Conservation (phyloP, 139 green algal species). For the Chlorella sp. region DNA sequence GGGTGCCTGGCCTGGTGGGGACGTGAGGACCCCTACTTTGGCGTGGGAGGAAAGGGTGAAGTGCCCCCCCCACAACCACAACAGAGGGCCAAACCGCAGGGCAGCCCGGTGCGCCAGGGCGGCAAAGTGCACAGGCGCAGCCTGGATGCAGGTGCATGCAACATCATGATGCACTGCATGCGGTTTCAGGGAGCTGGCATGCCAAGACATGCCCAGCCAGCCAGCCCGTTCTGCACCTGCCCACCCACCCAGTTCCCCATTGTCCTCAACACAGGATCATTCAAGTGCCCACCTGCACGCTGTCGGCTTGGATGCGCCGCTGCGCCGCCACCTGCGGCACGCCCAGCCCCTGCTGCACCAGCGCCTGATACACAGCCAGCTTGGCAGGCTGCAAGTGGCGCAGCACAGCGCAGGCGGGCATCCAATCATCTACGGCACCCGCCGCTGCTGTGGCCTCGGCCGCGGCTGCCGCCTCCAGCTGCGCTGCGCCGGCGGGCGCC, state of each 20-base stretch:
- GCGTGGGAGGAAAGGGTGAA: too few species aligned
- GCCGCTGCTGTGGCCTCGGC: neutral
- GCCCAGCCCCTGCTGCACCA: slow-evolving; percentile 35
- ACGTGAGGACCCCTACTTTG: too few species aligned
- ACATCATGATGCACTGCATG: too few species aligned
- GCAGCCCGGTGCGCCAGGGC: too few species aligned
- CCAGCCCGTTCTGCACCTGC: too few species aligned
- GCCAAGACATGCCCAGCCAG: too few species aligned
- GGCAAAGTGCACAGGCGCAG: too few species aligned
- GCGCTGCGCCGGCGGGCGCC: neutral
- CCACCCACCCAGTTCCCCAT: neutral
- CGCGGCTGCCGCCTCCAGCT: neutral
- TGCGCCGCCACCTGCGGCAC: slow-evolving; percentile 39
- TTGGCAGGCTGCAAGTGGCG: slow-evolving; percentile 57
- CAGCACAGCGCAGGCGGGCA: slow-evolving; percentile 33
- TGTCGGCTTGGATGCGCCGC: slow-evolving; percentile 46
- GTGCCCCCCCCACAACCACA: too few species aligned
- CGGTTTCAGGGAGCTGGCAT: too few species aligned
- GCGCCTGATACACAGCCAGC: slow-evolving; percentile 41
- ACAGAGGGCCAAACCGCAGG: too few species aligned
- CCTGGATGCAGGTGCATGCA: too few species aligned
- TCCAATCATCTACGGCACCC: neutral
- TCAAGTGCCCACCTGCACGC: slow-evolving; percentile 23
- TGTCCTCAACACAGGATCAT: neutral
- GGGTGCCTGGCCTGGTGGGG: too few species aligned